Percentiles rank a stretch among this genome's conserved stretches.
Conservation (phyloP, 2,329 filamentous ascomycete genomes). For the Pseudonectria foliicola region DNA sequence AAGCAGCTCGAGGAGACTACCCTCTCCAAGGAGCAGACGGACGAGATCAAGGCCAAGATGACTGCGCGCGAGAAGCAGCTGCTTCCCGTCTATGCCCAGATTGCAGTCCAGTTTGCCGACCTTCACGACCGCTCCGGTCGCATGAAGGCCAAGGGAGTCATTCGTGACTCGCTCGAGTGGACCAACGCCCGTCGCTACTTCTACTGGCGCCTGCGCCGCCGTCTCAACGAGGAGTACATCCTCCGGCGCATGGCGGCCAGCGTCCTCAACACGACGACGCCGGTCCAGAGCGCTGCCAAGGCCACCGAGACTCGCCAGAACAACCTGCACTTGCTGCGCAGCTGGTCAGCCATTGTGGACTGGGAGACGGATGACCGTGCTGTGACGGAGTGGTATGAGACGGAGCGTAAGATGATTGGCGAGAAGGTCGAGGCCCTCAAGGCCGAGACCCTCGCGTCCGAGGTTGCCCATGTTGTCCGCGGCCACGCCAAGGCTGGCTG, state of each 20-base stretch:
- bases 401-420: constrained; percentile 76
- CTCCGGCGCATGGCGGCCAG: constrained; percentile 72
- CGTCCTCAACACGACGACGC: constrained; percentile 22
- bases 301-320: constrained; percentile 50
- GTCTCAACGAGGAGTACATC: constrained; percentile 95
- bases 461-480: constrained; percentile 39
- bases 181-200: constrained; percentile 90
- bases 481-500: constrained; percentile 59
- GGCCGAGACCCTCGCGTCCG: constrained; percentile 55
- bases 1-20: constrained; percentile 59
- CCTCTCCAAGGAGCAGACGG: constrained; percentile 66
- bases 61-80: constrained; percentile 78
- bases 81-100: constrained; percentile 87
- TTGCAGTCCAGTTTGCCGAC: constrained; percentile 94
- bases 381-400: constrained; percentile 93
- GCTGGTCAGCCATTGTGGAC: constrained; percentile 72
- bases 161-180: constrained; percentile 80
- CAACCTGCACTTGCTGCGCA: constrained; percentile 68
- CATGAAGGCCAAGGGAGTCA: constrained; percentile 96
- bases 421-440: constrained; percentile 81
- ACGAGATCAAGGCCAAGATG: constrained; percentile 78
- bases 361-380: constrained; percentile 74
- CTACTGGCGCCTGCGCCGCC: constrained; percentile 97
- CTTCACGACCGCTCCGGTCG: constrained; percentile 93
- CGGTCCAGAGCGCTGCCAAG: constrained; percentile 30